These are phyloP conservation scores for Dysphania ambrosioides DNA, from an alignment of 148 eudicot species.

Conservation along the genomic window DNA sequence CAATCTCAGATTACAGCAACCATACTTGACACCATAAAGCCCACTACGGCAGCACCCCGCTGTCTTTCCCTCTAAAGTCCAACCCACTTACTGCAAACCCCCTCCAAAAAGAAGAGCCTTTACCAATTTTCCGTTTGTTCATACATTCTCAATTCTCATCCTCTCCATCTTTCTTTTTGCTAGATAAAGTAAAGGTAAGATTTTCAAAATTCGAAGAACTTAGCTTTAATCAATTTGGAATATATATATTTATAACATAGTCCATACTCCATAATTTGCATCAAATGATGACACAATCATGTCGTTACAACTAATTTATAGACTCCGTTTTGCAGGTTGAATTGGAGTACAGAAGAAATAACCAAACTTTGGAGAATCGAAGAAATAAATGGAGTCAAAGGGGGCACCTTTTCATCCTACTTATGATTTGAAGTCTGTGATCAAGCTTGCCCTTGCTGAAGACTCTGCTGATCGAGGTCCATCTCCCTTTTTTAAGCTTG, in stretches of 20 bases:
- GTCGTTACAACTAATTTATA: not conserved
- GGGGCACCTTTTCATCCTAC: conserved; percentile 82
- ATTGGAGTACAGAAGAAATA: not conserved
- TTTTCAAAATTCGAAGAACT: not conserved
- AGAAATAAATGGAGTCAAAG: not conserved
- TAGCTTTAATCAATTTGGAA: not conserved
- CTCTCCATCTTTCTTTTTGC: too few relatives aligned
- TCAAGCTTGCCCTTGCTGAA: conserved; percentile 84
- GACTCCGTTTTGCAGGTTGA: not conserved
- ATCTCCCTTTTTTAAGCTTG: not conserved
- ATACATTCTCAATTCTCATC: too few relatives aligned
- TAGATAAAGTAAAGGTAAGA: too few relatives aligned
- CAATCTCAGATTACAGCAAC: too few relatives aligned
- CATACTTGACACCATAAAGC: too few relatives aligned
- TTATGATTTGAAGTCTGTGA: conserved; percentile 81
- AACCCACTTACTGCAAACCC: too few relatives aligned
- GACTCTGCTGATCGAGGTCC: conserved; percentile 84
- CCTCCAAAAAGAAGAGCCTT: too few relatives aligned
- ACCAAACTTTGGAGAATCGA: not conserved
- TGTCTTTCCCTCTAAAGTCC: too few relatives aligned
- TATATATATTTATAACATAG: too few relatives aligned
- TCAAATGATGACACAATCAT: not conserved
- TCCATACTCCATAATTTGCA: not conserved
- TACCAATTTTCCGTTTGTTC: too few relatives aligned
- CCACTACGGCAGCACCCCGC: too few relatives aligned